Conservation (phyloP, 2,329 filamentous ascomycete species). For the Aspergillus sclerotialis region DNA sequence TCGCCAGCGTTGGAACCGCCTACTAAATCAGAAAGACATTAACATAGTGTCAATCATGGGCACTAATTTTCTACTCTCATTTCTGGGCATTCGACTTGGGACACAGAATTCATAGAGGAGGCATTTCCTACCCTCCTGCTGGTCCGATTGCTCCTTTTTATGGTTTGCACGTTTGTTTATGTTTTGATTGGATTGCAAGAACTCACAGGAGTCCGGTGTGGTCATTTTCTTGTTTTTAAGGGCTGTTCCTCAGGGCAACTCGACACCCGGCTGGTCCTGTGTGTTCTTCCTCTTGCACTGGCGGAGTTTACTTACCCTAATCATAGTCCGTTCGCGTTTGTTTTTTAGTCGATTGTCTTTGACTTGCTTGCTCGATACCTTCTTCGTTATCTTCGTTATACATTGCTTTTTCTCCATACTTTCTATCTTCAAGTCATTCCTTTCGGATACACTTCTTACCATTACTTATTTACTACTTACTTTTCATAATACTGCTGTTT, state of each 20-base stretch:
- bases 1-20: conserved; percentile 36
- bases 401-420: conserved; percentile 12
- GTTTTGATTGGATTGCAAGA: conserved; percentile 30
- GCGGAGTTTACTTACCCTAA: conserved; percentile 25
- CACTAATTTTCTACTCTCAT: too few relatives aligned
- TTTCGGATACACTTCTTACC: conserved; percentile 7
- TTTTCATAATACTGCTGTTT: conserved; percentile 16
- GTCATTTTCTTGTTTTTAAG: conserved; percentile 33
- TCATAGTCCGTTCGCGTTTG: conserved; percentile 5
- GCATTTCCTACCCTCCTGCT: too few relatives aligned
- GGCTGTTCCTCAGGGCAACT: conserved; percentile 27
- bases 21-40: too few relatives aligned
- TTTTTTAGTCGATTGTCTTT: conserved; percentile 12
- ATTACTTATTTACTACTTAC: conserved; percentile 11
- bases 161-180: conserved; percentile 21
- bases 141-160: too few relatives aligned
- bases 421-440: conserved; percentile 9
- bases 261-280: conserved; percentile 42
- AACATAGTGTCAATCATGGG: too few relatives aligned
- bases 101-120: too few relatives aligned
- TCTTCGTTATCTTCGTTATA: conserved; percentile 22
- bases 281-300: conserved; percentile 35
- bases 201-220: conserved; percentile 39
- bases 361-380: conserved; percentile 27
- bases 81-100: too few relatives aligned